These are phyloP conservation scores for Tetrapisispora phaffii DNA, from an alignment of 805 yeast species.

Conservation along the genomic window DNA sequence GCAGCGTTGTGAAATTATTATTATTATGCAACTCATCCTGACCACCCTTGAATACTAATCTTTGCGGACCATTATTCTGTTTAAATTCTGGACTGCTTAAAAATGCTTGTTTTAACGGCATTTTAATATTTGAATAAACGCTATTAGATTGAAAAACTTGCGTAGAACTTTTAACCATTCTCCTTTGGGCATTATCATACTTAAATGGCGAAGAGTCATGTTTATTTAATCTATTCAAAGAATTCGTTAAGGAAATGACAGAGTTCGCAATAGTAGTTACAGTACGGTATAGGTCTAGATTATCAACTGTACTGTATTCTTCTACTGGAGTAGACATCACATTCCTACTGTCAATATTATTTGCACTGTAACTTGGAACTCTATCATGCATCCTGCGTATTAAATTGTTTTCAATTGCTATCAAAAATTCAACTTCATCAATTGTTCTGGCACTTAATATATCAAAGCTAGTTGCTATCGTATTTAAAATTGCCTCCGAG, in stretches of 20 bases:
- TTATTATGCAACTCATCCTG: neutral
- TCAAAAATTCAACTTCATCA: slow-evolving; percentile 52
- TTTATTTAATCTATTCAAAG: slow-evolving; percentile 11
- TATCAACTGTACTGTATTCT: slow-evolving; percentile 27
- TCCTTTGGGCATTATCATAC: slow-evolving; percentile 14
- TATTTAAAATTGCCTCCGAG: slow-evolving; percentile 7
- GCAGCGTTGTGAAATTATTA: neutral
- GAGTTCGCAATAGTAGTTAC: slow-evolving; percentile 29
- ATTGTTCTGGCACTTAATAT: slow-evolving; percentile 60
- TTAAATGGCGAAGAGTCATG: slow-evolving; percentile 16
- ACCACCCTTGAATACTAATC: slow-evolving; percentile 6
- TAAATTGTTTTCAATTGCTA: slow-evolving; percentile 38
- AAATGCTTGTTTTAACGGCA: neutral
- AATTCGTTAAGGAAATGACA: slow-evolving; percentile 27
- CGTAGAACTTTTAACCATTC: slow-evolving; percentile 19
- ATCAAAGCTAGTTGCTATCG: slow-evolving; percentile 39
- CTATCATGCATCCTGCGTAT: slow-evolving; percentile 7
- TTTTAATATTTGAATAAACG: neutral
- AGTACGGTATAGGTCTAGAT: slow-evolving; percentile 28
- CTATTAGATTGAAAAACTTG: slow-evolving; percentile 7
- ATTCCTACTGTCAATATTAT: no score
- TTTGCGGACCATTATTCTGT: slow-evolving; percentile 11
- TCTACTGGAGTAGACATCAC: slow-evolving; percentile 1
- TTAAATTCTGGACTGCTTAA: neutral
- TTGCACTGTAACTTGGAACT: neutral